Base-by-base conservation (phyloP, 371 early-diverging fungal genomes). In the Apophysomyces ossiformis region DNA sequence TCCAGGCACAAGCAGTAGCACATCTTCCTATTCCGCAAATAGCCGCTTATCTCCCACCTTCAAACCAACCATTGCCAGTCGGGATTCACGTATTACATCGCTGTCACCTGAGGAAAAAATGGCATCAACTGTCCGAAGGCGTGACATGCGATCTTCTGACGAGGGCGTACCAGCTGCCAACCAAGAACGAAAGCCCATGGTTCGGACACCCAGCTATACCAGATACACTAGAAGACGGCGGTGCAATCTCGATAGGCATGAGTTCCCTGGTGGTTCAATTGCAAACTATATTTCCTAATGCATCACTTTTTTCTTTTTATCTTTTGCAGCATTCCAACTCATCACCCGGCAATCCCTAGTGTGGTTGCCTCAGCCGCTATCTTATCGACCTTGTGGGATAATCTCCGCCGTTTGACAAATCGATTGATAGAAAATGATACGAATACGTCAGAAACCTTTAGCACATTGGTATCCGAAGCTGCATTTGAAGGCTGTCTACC, bases 401-500 rank as follows among this genome's bases (percentile, higher is more conserved):
- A 74, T 58, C 59, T 82, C 8, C 65, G 74, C 38, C 72, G 76
- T 15, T 57, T 82, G n/a, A 77, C 74, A 44, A 74, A 65, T 58
- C 71, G 79, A 58, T 43, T 77, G 44, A 64, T 82, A 21, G 79
- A 82, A 60, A 82, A 82, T 46, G 82, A 82, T 60, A 69, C 73
- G 21, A 77, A 75, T 58, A 74, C 82, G 46, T 63, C 74, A 44
- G 82, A 82, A 9, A 77, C 79, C 13, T 59, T 77, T 3, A 69
- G 72, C 26, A 70, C 69, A 1, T 65, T 82, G 7, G 69, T 79
- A 43, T 75, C 82, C 9, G 82, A 82, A 68, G 82, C 82, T 5
- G 65, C 76, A 7, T 60, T 77, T 36, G 82, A 82, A 65, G 82
- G 82, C 0, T 79, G 77, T 56, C 60, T 82, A 47, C 82, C 82